These are phyloP conservation scores for Penicillium italicum DNA, from an alignment of 2,329 filamentous ascomycete genomes.

Conservation along the genomic window DNA sequence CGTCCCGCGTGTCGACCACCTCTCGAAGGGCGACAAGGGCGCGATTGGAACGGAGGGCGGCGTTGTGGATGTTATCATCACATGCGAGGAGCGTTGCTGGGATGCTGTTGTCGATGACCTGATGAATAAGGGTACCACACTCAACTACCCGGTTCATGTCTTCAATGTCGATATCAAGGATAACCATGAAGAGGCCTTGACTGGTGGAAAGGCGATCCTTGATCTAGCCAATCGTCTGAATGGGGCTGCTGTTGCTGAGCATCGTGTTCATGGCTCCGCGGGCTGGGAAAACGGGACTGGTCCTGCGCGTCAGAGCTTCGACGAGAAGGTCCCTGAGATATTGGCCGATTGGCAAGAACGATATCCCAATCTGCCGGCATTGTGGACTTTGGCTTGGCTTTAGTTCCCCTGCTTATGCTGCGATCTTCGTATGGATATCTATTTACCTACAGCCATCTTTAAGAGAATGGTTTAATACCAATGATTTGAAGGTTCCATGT, in stretches of 20 bases:
- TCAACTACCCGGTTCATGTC: conserved; percentile 92
- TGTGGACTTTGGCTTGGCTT: conserved; percentile 96
- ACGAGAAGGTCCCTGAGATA: conserved; percentile 89
- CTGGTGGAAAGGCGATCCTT: conserved; percentile 86
- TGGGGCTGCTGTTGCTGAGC: conserved; percentile 71
- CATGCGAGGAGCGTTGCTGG: conserved; percentile 97
- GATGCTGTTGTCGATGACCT: conserved; percentile 95
- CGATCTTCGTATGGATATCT: background rate
- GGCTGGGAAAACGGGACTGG: conserved; percentile 68
- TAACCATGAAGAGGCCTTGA: conserved; percentile 91
- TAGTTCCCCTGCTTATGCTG: conserved; percentile 40
- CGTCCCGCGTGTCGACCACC: conserved; percentile 72
- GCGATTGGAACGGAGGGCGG: conserved; percentile 79
- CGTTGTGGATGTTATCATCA: conserved; percentile 90
- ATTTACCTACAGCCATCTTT: background rate
- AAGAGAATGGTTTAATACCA: background rate
- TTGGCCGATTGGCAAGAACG: conserved; percentile 89
- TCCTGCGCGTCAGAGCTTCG: conserved; percentile 71
- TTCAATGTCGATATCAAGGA: conserved; percentile 99
- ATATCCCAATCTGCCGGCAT: conserved; percentile 84
- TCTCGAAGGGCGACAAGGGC: conserved; percentile 67
- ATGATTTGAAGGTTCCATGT: background rate
- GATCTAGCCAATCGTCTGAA: conserved; percentile 87
- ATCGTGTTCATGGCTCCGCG: conserved; percentile 59
- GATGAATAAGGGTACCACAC: conserved; percentile 73